These are phyloP conservation scores for Fusarium udum DNA, from an alignment of 2,329 filamentous ascomycete species.

Conservation along the genomic window DNA sequence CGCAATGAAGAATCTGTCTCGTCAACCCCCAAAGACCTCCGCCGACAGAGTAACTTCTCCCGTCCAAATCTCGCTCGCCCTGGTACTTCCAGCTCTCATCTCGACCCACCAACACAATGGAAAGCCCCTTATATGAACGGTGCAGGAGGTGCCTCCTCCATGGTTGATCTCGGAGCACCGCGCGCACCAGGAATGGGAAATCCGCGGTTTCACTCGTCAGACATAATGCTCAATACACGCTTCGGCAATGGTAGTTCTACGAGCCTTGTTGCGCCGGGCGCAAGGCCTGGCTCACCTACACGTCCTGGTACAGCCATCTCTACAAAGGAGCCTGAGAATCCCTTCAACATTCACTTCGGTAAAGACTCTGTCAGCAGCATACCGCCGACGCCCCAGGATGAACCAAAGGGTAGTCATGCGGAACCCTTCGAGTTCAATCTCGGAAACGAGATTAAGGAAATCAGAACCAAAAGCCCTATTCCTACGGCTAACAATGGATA, in stretches of 20 bases:
- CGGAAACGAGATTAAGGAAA: constrained; percentile 16
- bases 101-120: constrained; percentile 41
- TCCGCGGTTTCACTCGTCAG: constrained; percentile 49
- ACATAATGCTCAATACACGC: constrained; percentile 51
- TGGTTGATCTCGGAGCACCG: constrained; percentile 54
- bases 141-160: constrained; percentile 53
- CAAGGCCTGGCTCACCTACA: constrained; percentile 40
- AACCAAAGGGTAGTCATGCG: constrained; percentile 49
- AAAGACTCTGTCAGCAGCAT: constrained; percentile 42
- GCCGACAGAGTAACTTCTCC: constrained; percentile 50
- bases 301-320: constrained; percentile 49
- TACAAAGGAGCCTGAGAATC: constrained; percentile 55
- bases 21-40: constrained; percentile 28
- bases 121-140: constrained; percentile 49
- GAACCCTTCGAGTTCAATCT: constrained; percentile 53
- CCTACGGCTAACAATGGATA: constrained; percentile 40
- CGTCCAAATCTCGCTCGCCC: constrained; percentile 52
- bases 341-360: constrained; percentile 59
- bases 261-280: constrained; percentile 47
- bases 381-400: constrained; percentile 38
- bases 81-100: constrained; percentile 52
- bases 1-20: constrained; percentile 6
- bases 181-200: constrained; percentile 41
- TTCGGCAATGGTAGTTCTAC: constrained; percentile 50
- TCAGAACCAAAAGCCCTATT: constrained; percentile 8